Conservation (phyloP, 2,329 filamentous ascomycete genomes). For the Exophiala xenobiotica region DNA sequence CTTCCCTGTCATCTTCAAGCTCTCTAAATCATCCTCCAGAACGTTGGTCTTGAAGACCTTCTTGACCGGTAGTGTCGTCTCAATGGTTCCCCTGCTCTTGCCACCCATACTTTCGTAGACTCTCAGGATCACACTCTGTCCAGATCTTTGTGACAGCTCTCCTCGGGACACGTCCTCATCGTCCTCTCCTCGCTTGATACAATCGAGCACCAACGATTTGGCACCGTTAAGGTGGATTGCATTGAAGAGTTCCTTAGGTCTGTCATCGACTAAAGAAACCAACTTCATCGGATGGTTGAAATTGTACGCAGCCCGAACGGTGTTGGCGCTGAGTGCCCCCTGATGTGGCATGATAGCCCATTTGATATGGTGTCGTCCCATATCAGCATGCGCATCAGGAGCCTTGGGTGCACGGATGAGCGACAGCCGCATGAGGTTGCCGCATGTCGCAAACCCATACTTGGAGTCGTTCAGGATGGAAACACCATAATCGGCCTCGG, state of each 20-base stretch:
- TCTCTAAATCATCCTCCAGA: slow-evolving; percentile 80
- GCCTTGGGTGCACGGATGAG: slow-evolving; percentile 86
- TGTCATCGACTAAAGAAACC: slow-evolving; percentile 32
- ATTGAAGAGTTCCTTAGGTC: slow-evolving; percentile 33
- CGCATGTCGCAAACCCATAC: slow-evolving; percentile 89
- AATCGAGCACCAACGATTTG: slow-evolving; percentile 74
- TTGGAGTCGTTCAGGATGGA: slow-evolving; percentile 94
- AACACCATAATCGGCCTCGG: slow-evolving; percentile 83
- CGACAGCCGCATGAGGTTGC: slow-evolving; percentile 84
- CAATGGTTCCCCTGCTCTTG: slow-evolving; percentile 68
- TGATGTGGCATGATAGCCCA: slow-evolving; percentile 88
- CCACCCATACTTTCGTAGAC: slow-evolving; percentile 90
- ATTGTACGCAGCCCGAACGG: slow-evolving; percentile 79
- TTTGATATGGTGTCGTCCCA: slow-evolving; percentile 82
- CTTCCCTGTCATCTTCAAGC: slow-evolving; percentile 52
- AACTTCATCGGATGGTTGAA: slow-evolving; percentile 76
- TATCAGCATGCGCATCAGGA: slow-evolving; percentile 89
- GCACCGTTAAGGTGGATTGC: slow-evolving; percentile 68
- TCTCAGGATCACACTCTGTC: slow-evolving; percentile 76
- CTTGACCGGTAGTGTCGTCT: slow-evolving; percentile 68
- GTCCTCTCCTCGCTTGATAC: slow-evolving; percentile 89
- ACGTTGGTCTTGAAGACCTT: slow-evolving; percentile 80
- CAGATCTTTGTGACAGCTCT: slow-evolving; percentile 63
- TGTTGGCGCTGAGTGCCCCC: slow-evolving; percentile 68
- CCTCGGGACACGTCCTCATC: slow-evolving; percentile 66